These are phyloP conservation scores for Taxillus chinensis DNA, from an alignment of 164 flowering plant genomes.

Conservation along the genomic window DNA sequence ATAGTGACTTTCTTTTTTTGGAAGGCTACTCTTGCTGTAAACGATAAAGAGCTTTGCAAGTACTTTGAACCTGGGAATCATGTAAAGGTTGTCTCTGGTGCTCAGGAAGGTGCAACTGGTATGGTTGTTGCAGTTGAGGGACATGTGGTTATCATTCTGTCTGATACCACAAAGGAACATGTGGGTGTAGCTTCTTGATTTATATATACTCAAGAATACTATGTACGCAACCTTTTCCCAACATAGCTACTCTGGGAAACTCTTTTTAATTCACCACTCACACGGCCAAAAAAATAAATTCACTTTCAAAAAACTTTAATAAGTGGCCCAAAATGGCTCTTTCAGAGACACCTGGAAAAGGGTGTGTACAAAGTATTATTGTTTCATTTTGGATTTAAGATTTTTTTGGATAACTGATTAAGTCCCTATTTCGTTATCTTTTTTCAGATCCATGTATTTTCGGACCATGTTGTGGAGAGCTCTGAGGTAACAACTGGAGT, in stretches of 20 bases:
- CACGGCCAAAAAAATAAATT: too few species aligned
- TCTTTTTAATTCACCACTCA: too few species aligned
- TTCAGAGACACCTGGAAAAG: too few species aligned
- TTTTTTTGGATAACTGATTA: background rate
- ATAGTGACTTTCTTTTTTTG: background rate
- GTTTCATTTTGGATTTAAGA: background rate
- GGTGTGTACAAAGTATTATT: too few species aligned
- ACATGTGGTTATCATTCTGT: conserved; percentile 73
- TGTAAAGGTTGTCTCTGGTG: conserved; percentile 89
- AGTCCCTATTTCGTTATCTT: conserved; percentile 1
- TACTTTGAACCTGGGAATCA: conserved; percentile 93
- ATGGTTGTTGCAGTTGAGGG: conserved; percentile 93
- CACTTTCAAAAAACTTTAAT: too few species aligned
- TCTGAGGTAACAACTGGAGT: conserved; percentile 94
- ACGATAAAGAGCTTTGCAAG: conserved; percentile 83
- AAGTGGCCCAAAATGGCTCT: too few species aligned
- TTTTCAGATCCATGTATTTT: conserved; percentile 77
- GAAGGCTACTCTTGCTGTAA: conserved; percentile 71
- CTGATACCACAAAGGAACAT: conserved; percentile 91
- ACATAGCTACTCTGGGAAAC: too few species aligned
- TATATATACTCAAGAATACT: too few species aligned
- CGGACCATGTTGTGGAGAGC: conserved; percentile 94
- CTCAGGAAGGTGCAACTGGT: conserved; percentile 94
- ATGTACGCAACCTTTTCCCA: too few species aligned
- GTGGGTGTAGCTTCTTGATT: conserved; percentile 30